Evolutionary conservation across 495 filamentous ascomycete species (phyloP).

Genomic region (Sordaria brevicollis): DNA sequence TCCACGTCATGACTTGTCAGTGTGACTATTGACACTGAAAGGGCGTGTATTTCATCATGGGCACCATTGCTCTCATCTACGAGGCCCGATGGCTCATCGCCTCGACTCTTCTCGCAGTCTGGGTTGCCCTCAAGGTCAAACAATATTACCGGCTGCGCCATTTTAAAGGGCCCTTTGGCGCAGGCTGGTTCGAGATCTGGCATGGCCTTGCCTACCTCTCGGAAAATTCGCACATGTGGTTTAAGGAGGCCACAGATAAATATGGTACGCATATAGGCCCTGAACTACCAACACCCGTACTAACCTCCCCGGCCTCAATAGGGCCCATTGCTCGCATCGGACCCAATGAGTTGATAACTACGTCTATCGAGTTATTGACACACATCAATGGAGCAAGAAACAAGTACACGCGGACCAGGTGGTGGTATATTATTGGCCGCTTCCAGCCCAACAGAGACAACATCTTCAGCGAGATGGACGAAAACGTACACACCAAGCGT

Average conservation of each 20-base stretch:
- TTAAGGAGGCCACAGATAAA: conserved; percentile 1
- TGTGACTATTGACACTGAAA: too few species aligned
- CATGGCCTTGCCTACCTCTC: conserved; percentile 5
- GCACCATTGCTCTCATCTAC: neutral
- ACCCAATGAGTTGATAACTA: conserved; percentile 32
- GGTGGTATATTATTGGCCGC: conserved; percentile 18
- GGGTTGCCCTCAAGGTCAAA: conserved; percentile 2
- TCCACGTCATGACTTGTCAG: neutral
- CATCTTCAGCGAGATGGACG: conserved; percentile 24
- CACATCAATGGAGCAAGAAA: conserved; percentile 27
- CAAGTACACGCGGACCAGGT: conserved; percentile 16
- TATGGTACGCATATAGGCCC: conserved; percentile 3
- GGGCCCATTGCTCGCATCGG: conserved; percentile 28
- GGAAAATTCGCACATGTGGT: conserved; percentile 6
- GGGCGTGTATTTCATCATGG: neutral
- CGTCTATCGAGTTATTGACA: conserved; percentile 23
- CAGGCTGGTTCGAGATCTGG: conserved; percentile 2
- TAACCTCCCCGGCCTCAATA: neutral
- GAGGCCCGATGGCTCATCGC: neutral
- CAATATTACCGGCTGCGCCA: conserved; percentile 1
- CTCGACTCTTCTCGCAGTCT: neutral
- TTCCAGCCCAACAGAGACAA: conserved; percentile 23
- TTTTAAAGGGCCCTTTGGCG: conserved; percentile 9
- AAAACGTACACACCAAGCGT: conserved; percentile 19
- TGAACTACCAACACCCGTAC: too few species aligned